These are phyloP conservation scores for Phoma herbarum DNA, from an alignment of 2,329 filamentous ascomycete genomes.

Conservation along the genomic window DNA sequence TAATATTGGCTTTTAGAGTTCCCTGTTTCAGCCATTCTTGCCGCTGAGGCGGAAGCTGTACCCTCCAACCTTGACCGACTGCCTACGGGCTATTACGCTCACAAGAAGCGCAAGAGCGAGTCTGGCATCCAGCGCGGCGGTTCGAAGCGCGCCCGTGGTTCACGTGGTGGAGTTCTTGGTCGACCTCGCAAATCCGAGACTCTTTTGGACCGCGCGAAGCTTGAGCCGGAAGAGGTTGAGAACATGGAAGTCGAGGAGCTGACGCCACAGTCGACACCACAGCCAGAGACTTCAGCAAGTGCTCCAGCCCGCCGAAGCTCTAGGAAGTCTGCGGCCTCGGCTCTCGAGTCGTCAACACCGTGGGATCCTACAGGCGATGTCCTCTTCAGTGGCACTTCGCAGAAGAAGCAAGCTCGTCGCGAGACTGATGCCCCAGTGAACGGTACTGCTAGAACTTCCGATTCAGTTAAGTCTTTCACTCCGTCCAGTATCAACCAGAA, in stretches of 20 bases:
- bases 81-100: slow-evolving; percentile 20
- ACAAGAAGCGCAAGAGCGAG: slow-evolving; percentile 34
- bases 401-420: neutral
- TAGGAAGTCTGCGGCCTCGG: slow-evolving; percentile 19
- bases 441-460: neutral
- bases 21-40: slow-evolving; percentile 20
- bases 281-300: neutral
- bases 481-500: neutral
- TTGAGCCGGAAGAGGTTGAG: neutral
- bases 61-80: slow-evolving; percentile 33
- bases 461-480: neutral
- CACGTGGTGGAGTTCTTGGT: slow-evolving; percentile 26
- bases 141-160: slow-evolving; percentile 26
- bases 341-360: slow-evolving; percentile 6
- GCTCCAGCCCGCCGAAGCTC: slow-evolving; percentile 27
- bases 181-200: slow-evolving; percentile 27
- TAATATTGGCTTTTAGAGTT: neutral
- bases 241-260: neutral
- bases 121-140: slow-evolving; percentile 8
- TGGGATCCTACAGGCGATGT: slow-evolving; percentile 6
- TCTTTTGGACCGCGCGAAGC: neutral
- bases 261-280: neutral
- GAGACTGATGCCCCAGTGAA: neutral
- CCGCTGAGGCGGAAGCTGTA: slow-evolving; percentile 32
- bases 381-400: neutral